Conservation (phyloP, 805 yeast genomes). For the Starmerella floris region DNA sequence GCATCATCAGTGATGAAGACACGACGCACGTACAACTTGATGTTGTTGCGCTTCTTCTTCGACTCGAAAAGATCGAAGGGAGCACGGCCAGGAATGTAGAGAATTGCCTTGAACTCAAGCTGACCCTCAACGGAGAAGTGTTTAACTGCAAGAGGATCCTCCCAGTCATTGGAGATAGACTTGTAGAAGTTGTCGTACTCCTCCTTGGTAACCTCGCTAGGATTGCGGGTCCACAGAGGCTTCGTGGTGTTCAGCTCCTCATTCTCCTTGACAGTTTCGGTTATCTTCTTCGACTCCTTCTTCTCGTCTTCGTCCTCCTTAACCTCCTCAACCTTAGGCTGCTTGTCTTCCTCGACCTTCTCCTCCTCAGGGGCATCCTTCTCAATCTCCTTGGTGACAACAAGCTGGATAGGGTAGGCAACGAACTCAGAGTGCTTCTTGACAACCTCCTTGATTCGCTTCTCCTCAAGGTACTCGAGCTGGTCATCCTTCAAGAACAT, state of each 20-base stretch:
- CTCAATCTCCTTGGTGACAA: conserved; percentile 97
- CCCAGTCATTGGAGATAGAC: conserved; percentile 99
- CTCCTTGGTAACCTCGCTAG: conserved; percentile 92
- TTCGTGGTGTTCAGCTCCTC: conserved; percentile 98
- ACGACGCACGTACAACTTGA: conserved; percentile 97
- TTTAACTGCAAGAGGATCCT: conserved; percentile 98
- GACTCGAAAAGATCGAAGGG: conserved; percentile 97
- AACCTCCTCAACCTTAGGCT: conserved; percentile 64
- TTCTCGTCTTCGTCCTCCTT: conserved; percentile 57
- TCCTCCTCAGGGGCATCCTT: conserved; percentile 80
- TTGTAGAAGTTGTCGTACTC: conserved; percentile 99
- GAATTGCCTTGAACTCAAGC: conserved; percentile 95
- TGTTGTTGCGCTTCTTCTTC: conserved; percentile 98
- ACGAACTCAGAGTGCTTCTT: conserved; percentile 99
- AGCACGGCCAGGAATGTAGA: conserved; percentile 97
- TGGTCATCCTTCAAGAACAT: conserved; percentile 97
- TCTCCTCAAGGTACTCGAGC: conserved; percentile 97
- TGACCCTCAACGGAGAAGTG: conserved; percentile 99
- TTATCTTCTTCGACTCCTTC: conserved; percentile 76
- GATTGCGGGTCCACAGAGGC: conserved; percentile 99
- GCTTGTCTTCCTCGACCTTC: conserved; percentile 50
- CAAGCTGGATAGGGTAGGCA: conserved; percentile 95
- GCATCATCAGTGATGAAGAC: conserved; percentile 99
- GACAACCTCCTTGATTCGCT: conserved; percentile 97
- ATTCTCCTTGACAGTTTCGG: conserved; percentile 85